Evolutionary conservation across 352 stramenopile species (phyloP).

Genomic region (Phytophthora sansomeana): DNA sequence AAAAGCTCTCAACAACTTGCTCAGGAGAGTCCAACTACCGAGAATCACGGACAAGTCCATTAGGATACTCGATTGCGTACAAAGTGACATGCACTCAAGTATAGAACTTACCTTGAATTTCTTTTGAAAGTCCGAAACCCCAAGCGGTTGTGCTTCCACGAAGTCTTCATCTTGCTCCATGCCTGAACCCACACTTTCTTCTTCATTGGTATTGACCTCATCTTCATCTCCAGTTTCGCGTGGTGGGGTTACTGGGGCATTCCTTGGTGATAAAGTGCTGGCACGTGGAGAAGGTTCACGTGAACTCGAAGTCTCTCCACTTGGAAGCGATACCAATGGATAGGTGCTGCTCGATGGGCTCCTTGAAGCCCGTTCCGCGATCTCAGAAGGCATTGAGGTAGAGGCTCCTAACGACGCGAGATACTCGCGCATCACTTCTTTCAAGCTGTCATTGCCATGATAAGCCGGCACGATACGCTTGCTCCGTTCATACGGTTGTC

Average conservation of each 20-base stretch:
- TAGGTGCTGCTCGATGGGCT: constrained; percentile 12
- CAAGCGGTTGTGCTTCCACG: constrained; percentile 54
- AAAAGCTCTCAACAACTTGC: constrained; percentile 88
- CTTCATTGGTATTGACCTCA: constrained; percentile 11
- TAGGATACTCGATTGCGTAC: neutral
- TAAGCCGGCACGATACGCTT: constrained; percentile 56
- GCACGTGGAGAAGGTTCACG: constrained; percentile 19
- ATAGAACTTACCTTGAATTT: constrained; percentile 73
- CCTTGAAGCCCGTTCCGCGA: constrained; percentile 20
- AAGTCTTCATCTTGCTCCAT: constrained; percentile 51
- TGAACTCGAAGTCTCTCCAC: constrained; percentile 9
- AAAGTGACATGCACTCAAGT: neutral
- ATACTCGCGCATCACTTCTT: constrained; percentile 66
- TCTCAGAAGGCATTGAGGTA: constrained; percentile 18
- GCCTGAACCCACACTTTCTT: constrained; percentile 18
- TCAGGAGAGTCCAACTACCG: constrained; percentile 66
- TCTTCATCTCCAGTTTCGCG: constrained; percentile 16
- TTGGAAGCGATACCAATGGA: constrained; percentile 7
- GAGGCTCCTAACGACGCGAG: constrained; percentile 28
- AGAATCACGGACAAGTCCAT: constrained; percentile 11
- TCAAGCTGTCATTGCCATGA: constrained; percentile 59
- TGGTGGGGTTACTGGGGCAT: constrained; percentile 2
- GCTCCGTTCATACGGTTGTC: constrained; percentile 53
- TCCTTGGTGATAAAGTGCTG: constrained; percentile 1
- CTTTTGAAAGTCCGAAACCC: constrained; percentile 79